Percentiles rank a stretch among this genome's conserved stretches.
Evolutionary conservation across 768 basidiomycete species (phyloP).

Genomic region (Tremella mesenterica): DNA sequence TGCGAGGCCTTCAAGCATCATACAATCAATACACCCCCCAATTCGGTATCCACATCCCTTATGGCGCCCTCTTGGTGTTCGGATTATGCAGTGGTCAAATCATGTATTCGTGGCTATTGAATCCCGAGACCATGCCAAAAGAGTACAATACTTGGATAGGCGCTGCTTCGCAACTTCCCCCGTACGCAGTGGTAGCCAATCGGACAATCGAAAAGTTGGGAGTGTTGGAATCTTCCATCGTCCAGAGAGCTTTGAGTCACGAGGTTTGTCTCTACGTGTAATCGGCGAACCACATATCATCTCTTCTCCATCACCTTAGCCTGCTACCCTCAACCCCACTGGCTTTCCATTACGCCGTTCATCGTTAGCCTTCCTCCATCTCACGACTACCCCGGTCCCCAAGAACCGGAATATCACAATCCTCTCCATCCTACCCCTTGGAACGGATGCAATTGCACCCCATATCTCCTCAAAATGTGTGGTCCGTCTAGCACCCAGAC

Average conservation of each 20-base stretch:
- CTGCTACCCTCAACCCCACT: no score
- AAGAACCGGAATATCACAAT: no score
- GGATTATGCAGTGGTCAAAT: slow-evolving; percentile 77
- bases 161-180: slow-evolving; percentile 58
- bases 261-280: slow-evolving; percentile 46
- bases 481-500: no score
- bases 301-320: no score
- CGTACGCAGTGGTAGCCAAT: slow-evolving; percentile 57
- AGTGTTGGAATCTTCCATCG: slow-evolving; percentile 51
- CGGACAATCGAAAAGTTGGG: slow-evolving; percentile 55
- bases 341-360: no score
- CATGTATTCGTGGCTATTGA: slow-evolving; percentile 64
- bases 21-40: slow-evolving; percentile 69
- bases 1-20: slow-evolving; percentile 73
- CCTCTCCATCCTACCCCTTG: no score
- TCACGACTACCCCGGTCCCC: no score
- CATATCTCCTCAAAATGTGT: no score
- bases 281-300: neutral
- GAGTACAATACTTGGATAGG: slow-evolving; percentile 70
- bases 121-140: slow-evolving; percentile 73
- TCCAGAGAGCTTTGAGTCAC: slow-evolving; percentile 53
- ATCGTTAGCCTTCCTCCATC: no score
- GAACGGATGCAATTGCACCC: no score
- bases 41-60: slow-evolving; percentile 61
- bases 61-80: slow-evolving; percentile 78